Conservation (phyloP, 805 yeast species). For the Torulaspora gathmanii region DNA sequence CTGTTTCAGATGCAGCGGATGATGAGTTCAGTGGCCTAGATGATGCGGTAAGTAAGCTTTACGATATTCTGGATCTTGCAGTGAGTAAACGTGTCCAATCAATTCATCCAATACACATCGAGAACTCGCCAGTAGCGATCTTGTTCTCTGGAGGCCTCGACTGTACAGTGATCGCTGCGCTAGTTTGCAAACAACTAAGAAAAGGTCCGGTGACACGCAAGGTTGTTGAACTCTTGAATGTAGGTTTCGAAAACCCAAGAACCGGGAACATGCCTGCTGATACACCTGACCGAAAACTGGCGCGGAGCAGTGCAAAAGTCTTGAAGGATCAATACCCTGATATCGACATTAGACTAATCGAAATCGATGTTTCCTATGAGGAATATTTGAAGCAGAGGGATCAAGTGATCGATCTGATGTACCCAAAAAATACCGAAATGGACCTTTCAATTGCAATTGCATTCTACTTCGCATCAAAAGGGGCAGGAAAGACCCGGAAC, state of each 20-base stretch:
- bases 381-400: slow-evolving; percentile 51
- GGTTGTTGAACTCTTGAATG: slow-evolving; percentile 75
- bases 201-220: slow-evolving; percentile 10
- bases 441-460: slow-evolving; percentile 94
- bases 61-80: slow-evolving; percentile 35
- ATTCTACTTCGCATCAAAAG: slow-evolving; percentile 82
- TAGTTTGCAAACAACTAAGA: slow-evolving; percentile 36
- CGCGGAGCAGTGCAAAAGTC: slow-evolving; percentile 54
- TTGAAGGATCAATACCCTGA: slow-evolving; percentile 44
- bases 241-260: slow-evolving; percentile 88
- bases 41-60: slow-evolving; percentile 21
- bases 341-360: slow-evolving; percentile 48
- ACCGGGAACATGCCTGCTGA: slow-evolving; percentile 52
- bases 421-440: slow-evolving; percentile 88
- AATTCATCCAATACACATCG: slow-evolving; percentile 51
- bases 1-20: slow-evolving; percentile 26
- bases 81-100: slow-evolving; percentile 51
- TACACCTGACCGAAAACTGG: slow-evolving; percentile 85
- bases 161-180: slow-evolving; percentile 72
- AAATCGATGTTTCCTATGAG: slow-evolving; percentile 67
- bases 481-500: slow-evolving; percentile 38
- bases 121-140: slow-evolving; percentile 46
- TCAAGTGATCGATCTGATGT: slow-evolving; percentile 61
- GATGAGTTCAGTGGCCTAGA: slow-evolving; percentile 10
- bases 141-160: slow-evolving; percentile 95